Base-by-base conservation (phyloP, 2,329 filamentous ascomycete genomes). In the Nigrospora oryzae region DNA sequence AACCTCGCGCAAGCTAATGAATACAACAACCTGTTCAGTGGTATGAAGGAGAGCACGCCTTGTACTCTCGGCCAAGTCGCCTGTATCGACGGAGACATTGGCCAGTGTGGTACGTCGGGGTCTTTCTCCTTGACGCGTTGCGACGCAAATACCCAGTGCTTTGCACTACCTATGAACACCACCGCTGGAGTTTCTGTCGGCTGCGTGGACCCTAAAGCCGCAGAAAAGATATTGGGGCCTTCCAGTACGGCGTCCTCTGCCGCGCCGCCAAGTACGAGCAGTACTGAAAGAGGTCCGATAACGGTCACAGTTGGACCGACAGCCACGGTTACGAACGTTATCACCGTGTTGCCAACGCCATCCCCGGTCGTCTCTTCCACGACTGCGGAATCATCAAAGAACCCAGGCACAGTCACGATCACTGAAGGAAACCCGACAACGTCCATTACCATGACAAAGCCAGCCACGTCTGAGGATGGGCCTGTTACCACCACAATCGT, bases 151-250 rank as follows among this genome's bases (percentile, higher is more conserved):
- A 46, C 57, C n/a, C 58, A 62, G 40, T 82, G 78, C 58, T 73
- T 69, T 40, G 78, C 74, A 2, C 57, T 81, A 49, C 79, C 79
- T 0, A 70, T 79, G 65, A 69, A 66, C 34, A 68, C 59, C 11
- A 66, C 65, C 0, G 53, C 54, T 0, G 77, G 75, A 4, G 72
- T 77, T 11, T 56, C 64, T 43, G 61, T 82, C 19, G 67, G 65
- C 3, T 82, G 78, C 49, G 62, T 63, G 28, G 60, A 70, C 40
- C 53, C 59, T 11, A 54, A 55, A 3, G 58, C 60, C 3, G 77
- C 74, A 0, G 54, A 62, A 36, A 57, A 53, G 4, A 61, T 76
- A 8, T 59, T 81, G 3, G 71, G 69, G 13, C 49, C 41, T 19
- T 40, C 38, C 12, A 30, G 32, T 15, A 2, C 32, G 6, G 13